Evolutionary conservation across 345 rosid genomes (phyloP), one percentile per base, ranked within the genome.

Genomic region (Lepidium didymum): DNA sequence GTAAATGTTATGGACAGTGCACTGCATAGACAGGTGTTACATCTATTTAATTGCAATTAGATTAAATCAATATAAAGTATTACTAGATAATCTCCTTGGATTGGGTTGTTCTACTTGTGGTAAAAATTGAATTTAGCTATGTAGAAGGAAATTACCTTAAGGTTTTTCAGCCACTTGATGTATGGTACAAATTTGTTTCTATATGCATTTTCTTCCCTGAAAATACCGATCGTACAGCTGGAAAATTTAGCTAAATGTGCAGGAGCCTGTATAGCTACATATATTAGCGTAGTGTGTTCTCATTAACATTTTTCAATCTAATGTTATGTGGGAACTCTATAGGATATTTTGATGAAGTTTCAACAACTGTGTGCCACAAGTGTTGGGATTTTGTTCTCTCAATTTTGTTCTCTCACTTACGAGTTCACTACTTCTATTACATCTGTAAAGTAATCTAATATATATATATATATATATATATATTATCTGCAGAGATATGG

Each of bases 1-100:
- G 89, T 91, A 60, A 86, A 83, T 75, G 87, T 94, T 72, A 86
- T 86, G 58, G 99, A 95, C 72, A 89, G 89, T 83, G 97, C 97
- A 70, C 79, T 84, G 29, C 99, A 87, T 72, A 76, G 81, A 75
- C 97, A 91, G 96, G 97, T 90, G 74, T 59, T 41, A 46, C 60
- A 75, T 53, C 58, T 62, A 10, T 31, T 31, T 14, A 18, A 6
- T 44, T 62, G n/a, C 50, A 51, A 9, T 46, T 44, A 2, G 7
- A 36, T 37, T 38, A 58, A 23, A 14, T 14, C 35, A 12, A 15
- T 58, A 31, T 7, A 51, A 66, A 25, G 23, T 52, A 35, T 25
- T 59, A 43, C 34, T 31, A 46, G 37, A 27, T 38, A 5, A 38
- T 45, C 35, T 62, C 62, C 38, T 45, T 52, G 43, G 55, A 23